phyloP scores from a whole-genome alignment of 2,329 filamentous ascomycete genomes.

The Thielaviopsis punctulata region DNA sequence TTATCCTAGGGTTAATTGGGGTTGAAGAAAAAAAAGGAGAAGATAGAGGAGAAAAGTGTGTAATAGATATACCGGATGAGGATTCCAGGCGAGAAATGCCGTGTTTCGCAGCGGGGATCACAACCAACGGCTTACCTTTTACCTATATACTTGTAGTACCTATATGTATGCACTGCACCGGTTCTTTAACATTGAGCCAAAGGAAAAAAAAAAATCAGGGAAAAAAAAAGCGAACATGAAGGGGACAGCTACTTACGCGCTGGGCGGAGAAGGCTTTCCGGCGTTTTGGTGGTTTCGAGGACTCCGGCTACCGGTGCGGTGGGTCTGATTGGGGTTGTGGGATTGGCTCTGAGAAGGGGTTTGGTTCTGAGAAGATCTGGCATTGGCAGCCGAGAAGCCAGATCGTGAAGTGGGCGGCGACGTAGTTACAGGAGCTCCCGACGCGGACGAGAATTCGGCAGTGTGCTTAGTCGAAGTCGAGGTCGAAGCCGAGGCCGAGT shows the following conservation, averaged over 20 bases:
- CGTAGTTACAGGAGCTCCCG: conserved; percentile 22
- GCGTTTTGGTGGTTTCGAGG: conserved; percentile 16
- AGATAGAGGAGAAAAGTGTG: background rate
- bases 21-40: background rate
- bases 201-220: too few species aligned
- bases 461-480: conserved; percentile 28
- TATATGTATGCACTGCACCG: too few species aligned
- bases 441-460: conserved; percentile 17
- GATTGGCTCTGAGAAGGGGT: conserved; percentile 6
- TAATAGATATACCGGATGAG: background rate
- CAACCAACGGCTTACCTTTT: too few species aligned
- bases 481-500: conserved; percentile 21
- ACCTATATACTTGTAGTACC: too few species aligned
- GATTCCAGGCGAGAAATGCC: background rate
- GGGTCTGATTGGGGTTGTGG: background rate
- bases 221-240: too few species aligned
- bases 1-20: background rate
- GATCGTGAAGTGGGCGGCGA: conserved; percentile 30
- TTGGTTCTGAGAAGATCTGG: conserved; percentile 22
- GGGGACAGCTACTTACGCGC: conserved; percentile 32
- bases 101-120: background rate
- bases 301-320: conserved; percentile 12
- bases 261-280: conserved; percentile 39
- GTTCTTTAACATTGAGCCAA: too few species aligned
- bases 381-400: conserved; percentile 33